Conservation (phyloP, 225 moss, liverwort and hornwort genomes). For the Bryoerythrophyllum caledonicum region DNA sequence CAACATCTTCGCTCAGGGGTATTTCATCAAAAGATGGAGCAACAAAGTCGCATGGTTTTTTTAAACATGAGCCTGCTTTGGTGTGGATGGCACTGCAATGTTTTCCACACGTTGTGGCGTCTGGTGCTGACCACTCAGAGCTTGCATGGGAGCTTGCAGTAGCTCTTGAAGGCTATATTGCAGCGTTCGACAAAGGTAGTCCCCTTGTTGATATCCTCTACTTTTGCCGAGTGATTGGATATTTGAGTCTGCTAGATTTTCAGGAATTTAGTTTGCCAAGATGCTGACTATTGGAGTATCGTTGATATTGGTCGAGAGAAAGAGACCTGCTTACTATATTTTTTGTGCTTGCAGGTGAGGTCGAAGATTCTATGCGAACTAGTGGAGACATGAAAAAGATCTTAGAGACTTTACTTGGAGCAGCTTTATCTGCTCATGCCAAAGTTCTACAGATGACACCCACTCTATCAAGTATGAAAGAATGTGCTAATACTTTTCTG, state of each 20-base stretch:
- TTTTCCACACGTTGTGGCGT: slow-evolving; percentile 51
- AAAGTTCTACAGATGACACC: slow-evolving; percentile 48
- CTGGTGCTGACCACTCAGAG: slow-evolving; percentile 43
- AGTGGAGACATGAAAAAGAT: slow-evolving; percentile 38
- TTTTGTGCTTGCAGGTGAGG: slow-evolving; percentile 34
- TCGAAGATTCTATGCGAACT: slow-evolving; percentile 28
- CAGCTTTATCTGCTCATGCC: slow-evolving; percentile 71
- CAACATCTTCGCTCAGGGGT: slow-evolving; percentile 32
- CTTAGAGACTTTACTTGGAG: slow-evolving; percentile 71
- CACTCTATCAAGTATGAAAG: slow-evolving; percentile 28
- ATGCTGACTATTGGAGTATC: slow-evolving; percentile 4
- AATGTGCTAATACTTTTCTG: slow-evolving; percentile 53
- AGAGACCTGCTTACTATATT: slow-evolving; percentile 15
- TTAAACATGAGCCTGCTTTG: slow-evolving; percentile 56
- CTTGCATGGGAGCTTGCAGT: slow-evolving; percentile 70
- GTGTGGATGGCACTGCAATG: slow-evolving; percentile 85
- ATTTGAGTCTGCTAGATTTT: slow-evolving; percentile 16
- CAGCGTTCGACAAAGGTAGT: slow-evolving; percentile 45
- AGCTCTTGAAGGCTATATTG: slow-evolving; percentile 53
- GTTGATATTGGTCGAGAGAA: background rate
- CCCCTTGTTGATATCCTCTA: slow-evolving; percentile 3
- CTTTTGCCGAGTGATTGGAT: background rate
- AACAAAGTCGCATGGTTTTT: slow-evolving; percentile 25
- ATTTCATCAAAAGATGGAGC: slow-evolving; percentile 12
- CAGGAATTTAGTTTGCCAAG: slow-evolving; percentile 9